Evolutionary conservation across 805 yeast genomes (phyloP), one percentile per base, ranked within the genome.

Genomic region (Yarrowia osloensis): DNA sequence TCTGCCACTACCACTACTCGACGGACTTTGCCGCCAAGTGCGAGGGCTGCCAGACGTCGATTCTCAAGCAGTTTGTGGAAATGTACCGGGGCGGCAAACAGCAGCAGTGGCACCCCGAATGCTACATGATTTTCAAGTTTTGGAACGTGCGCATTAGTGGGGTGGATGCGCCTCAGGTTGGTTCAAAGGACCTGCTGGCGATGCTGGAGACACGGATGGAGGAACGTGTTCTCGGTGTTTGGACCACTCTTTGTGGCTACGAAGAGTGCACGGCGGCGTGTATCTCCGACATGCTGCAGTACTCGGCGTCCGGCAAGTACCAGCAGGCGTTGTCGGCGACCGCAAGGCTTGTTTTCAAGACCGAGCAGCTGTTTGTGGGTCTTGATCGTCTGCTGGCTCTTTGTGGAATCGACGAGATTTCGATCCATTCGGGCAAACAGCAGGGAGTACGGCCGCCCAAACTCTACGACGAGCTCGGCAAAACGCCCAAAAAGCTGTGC

Each of bases 31-130:
- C 98, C 1, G 88, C 89, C 35, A 87, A 88, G 67, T 95, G 99
- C 78, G 96, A 91, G 78, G 97, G 98, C 35, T 95, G 99, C 78
- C 84, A 87, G 68, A 88, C 90, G 40, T 90, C 98, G 1, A 95
- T 96, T 65, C 84, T 96, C 40, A 92, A 92, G 74, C 98, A 95
- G 75, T 95, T 92, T 77, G 97, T 94, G 40, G 97, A 94, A 76
- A 86, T 94, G 52, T 90, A 86, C 69, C 83, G 95, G 71, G 97
- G 97, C 62, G 97, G 97, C 24, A 84, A 88, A 71, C 88, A 90
- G 68, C 97, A 93, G 76, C 96, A 91, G 75, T 95, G 99, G 99
- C 99, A 95, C 77, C 98, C 98, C 1, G 98, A 96, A 76, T 95
- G 99, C 80, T 95, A 92, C 75, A 96, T 96, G 92, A 96, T 95